Conservation (phyloP, 257 asterid species). For the Solanum verrucosum region DNA sequence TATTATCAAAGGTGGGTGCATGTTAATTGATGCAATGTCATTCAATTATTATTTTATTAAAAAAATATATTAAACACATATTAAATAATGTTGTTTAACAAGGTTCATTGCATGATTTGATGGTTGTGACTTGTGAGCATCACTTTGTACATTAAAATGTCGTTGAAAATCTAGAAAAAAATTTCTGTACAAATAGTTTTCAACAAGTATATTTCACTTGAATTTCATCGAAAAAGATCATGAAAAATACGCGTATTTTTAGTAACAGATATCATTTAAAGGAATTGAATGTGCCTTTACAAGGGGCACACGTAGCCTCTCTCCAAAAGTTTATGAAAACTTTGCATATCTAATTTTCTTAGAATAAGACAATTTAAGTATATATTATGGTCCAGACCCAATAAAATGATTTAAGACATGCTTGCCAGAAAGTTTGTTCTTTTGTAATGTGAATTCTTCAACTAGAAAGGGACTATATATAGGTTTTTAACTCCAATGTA, state of each 20-base stretch:
- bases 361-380: background rate
- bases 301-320: background rate
- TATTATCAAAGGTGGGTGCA: background rate
- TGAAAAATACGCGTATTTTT: background rate
- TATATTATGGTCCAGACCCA: background rate
- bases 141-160: background rate
- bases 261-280: background rate
- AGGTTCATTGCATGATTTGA: background rate
- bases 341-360: background rate
- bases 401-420: background rate
- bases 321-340: background rate
- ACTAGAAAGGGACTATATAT: background rate
- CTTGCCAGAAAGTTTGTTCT: background rate
- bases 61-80: background rate
- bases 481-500: background rate
- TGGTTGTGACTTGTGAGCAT: background rate
- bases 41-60: too few species aligned
- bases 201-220: background rate
- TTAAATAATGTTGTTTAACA: background rate
- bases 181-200: background rate
- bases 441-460: background rate
- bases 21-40: too few species aligned
- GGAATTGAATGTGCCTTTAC: background rate
- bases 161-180: too few species aligned
- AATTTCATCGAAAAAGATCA: background rate